Conservation (phyloP, 225 moss, liverwort and hornwort genomes). For the Sphagnum contortum region DNA sequence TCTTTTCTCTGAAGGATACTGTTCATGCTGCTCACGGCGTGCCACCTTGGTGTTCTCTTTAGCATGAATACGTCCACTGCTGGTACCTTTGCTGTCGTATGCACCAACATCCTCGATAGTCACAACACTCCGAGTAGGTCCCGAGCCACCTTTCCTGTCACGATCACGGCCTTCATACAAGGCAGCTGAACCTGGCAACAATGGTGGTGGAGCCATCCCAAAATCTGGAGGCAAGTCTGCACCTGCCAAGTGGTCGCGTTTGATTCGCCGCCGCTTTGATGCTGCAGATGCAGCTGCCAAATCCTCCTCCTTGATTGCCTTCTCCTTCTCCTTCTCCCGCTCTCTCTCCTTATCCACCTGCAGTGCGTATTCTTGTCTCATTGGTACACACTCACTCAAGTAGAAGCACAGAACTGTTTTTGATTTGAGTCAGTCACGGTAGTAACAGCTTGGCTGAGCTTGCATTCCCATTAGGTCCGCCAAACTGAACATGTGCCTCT, state of each 20-base stretch:
- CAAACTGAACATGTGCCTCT: too few species aligned
- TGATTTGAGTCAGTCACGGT: too few species aligned
- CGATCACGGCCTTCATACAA: constrained; percentile 78
- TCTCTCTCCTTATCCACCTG: constrained; percentile 86
- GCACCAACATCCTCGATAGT: constrained; percentile 58
- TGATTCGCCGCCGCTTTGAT: constrained; percentile 73
- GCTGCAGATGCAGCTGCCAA: constrained; percentile 57
- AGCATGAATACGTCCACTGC: constrained; percentile 65
- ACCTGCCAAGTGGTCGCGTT: constrained; percentile 66
- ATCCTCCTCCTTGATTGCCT: constrained; percentile 49
- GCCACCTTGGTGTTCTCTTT: constrained; percentile 72
- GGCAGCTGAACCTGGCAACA: constrained; percentile 34
- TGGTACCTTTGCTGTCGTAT: constrained; percentile 72
- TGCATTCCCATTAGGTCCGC: too few species aligned
- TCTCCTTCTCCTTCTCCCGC: constrained; percentile 90
- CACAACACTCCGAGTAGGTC: constrained; percentile 41
- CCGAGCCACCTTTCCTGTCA: constrained; percentile 62
- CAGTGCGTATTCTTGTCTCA: constrained; percentile 9
- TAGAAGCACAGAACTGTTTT: constrained; percentile 1
- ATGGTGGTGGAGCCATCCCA: constrained; percentile 28
- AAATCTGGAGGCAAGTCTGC: constrained; percentile 52
- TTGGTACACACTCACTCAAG: background rate
- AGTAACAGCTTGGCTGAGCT: too few species aligned
- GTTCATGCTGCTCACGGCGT: constrained; percentile 74
- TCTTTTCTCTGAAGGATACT: constrained; percentile 52